phyloP scores from a whole-genome alignment of 2,329 filamentous ascomycete genomes.

The Alternaria ventricosa region DNA sequence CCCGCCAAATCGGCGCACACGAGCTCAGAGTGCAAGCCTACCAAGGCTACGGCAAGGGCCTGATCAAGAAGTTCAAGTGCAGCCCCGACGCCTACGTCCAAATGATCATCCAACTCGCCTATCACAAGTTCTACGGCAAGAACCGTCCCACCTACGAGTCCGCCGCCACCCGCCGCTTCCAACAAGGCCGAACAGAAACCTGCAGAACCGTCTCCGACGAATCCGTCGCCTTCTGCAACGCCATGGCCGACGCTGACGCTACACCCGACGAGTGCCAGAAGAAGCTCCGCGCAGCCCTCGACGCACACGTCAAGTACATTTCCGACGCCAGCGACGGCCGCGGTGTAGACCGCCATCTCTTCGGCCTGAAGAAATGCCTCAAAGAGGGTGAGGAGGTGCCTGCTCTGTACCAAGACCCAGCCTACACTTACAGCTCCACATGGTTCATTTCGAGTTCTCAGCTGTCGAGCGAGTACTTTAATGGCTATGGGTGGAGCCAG shows the following conservation, averaged over 20 bases:
- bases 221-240: constrained; percentile 85
- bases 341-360: constrained; percentile 95
- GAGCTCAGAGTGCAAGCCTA: constrained; percentile 94
- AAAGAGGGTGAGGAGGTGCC: constrained; percentile 81
- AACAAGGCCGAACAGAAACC: constrained; percentile 94
- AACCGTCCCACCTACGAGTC: constrained; percentile 98
- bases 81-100: constrained; percentile 97
- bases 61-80: constrained; percentile 99
- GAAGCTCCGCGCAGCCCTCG: constrained; percentile 81
- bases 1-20: constrained; percentile 80
- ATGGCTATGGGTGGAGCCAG: constrained; percentile 98
- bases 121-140: constrained; percentile 99
- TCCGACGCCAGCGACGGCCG: constrained; percentile 86
- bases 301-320: constrained; percentile 89
- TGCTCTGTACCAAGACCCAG: constrained; percentile 83
- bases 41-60: constrained; percentile 95
- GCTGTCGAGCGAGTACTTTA: constrained; percentile 95
- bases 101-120: constrained; percentile 97
- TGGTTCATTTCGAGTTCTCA: constrained; percentile 93
- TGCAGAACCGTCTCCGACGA: constrained; percentile 92
- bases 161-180: constrained; percentile 91
- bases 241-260: constrained; percentile 75
- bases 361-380: constrained; percentile 91
- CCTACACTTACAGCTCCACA: constrained; percentile 79
- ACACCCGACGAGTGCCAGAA: constrained; percentile 71